These are phyloP conservation scores for Comarum palustre DNA, from an alignment of 306 rosid genomes.

Conservation along the genomic window DNA sequence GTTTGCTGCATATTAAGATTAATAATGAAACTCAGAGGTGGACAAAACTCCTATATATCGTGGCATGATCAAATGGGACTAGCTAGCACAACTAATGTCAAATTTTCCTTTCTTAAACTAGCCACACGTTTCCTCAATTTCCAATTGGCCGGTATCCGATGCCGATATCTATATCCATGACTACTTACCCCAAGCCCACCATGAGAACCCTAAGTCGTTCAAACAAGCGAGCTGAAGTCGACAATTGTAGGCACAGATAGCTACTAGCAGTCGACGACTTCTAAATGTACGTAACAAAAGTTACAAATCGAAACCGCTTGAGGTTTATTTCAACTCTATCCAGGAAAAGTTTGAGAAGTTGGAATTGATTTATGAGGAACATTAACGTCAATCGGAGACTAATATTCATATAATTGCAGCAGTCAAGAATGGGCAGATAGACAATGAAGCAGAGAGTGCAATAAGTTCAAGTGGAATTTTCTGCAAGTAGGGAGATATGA, in stretches of 20 bases:
- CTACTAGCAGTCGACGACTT: neutral
- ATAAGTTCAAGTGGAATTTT: neutral
- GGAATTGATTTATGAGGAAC: neutral
- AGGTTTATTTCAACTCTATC: constrained; percentile 19
- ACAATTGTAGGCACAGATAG: neutral
- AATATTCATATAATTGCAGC: neutral
- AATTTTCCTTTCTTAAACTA: neutral
- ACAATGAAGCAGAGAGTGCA: neutral
- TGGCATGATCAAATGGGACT: neutral
- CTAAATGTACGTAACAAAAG: neutral
- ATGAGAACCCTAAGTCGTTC: neutral
- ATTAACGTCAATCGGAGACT: neutral
- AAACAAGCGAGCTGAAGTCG: neutral
- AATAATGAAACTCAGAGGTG: neutral
- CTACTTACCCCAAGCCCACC: neutral
- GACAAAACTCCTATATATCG: neutral
- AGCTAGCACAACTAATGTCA: neutral
- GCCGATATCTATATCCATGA: neutral
- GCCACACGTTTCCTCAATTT: neutral
- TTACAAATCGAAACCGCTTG: constrained; percentile 8
- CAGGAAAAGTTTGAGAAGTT: neutral
- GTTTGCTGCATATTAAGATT: neutral
- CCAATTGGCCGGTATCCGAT: neutral
- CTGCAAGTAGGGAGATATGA: neutral
- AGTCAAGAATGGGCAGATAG: neutral